phyloP scores from a whole-genome alignment of 75 land plant species.

The Pinus albicaulis region DNA sequence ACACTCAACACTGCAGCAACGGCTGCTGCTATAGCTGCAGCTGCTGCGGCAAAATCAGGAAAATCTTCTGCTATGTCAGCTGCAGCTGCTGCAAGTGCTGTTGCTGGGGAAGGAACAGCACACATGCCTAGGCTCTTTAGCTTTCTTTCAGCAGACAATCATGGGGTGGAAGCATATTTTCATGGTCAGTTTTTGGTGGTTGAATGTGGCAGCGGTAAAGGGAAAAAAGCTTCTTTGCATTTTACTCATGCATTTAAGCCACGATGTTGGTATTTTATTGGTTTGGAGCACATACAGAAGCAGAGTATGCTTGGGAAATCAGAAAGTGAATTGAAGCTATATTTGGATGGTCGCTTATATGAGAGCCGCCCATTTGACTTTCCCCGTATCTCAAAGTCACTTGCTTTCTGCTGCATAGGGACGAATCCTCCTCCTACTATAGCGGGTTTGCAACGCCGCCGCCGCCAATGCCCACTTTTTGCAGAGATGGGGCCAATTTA shows the following conservation, averaged over 20 bases:
- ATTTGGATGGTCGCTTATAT: no score
- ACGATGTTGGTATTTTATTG: no score
- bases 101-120: slow-evolving; percentile 97
- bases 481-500: slow-evolving; percentile 99
- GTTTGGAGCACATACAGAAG: no score
- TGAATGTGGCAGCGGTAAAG: no score
- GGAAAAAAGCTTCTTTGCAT: no score
- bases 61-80: slow-evolving; percentile 95
- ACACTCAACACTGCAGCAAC: slow-evolving; percentile 88
- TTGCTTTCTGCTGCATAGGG: slow-evolving; percentile 97
- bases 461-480: slow-evolving; percentile 94
- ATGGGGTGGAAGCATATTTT: slow-evolving; percentile 95
- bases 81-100: slow-evolving; percentile 99
- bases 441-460: slow-evolving; percentile 94
- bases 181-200: slow-evolving; percentile 98
- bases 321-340: no score
- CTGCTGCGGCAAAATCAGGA: slow-evolving; percentile 90
- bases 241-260: no score
- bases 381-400: slow-evolving; percentile 89
- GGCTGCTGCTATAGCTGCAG: slow-evolving; percentile 99
- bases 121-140: slow-evolving; percentile 99
- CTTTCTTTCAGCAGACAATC: slow-evolving; percentile 93
- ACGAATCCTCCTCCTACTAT: slow-evolving; percentile 99
- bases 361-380: slow-evolving; percentile 95
- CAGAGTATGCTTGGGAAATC: no score